Percentiles rank a stretch among this genome's conserved stretches.
These are phyloP conservation scores for Cicer pinnatifidum DNA, from an alignment of 306 rosid species.

Conservation along the genomic window DNA sequence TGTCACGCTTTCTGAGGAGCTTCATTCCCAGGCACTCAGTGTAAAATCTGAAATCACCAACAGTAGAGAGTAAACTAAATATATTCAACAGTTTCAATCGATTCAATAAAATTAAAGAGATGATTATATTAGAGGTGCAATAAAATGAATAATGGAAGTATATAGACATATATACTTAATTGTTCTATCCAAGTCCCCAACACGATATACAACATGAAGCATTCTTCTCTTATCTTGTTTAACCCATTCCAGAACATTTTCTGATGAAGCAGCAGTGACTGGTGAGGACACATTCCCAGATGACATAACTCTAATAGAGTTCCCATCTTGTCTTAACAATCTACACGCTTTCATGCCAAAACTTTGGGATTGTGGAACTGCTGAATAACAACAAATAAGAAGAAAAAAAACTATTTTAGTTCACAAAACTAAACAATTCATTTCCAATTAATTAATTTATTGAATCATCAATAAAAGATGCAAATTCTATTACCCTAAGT, in stretches of 20 bases:
- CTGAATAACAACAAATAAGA: conserved; percentile 54
- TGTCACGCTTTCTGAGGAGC: conserved; percentile 92
- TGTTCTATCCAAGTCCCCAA: conserved; percentile 93
- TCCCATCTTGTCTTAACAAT: conserved; percentile 58
- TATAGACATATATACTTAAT: conserved; percentile 62
- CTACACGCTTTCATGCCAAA: conserved; percentile 60
- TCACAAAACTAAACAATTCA: neutral
- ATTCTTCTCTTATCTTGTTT: conserved; percentile 82
- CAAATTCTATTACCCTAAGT: neutral
- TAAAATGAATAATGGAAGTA: neutral
- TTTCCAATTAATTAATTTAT: neutral
- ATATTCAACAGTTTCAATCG: neutral
- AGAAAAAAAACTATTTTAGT: neutral
- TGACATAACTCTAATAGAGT: conserved; percentile 48
- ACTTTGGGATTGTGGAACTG: conserved; percentile 59
- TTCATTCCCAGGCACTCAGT: conserved; percentile 97
- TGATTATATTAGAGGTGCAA: conserved; percentile 19
- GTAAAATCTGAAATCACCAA: conserved; percentile 77
- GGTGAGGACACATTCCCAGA: conserved; percentile 63
- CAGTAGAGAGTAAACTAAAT: conserved; percentile 24
- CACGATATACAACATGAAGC: conserved; percentile 94
- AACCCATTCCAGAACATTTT: conserved; percentile 91
- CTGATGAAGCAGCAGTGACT: conserved; percentile 68
- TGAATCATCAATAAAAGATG: no score
- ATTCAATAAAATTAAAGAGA: neutral